A percentile compares a stretch with the other conserved stretches of the same genome.
Conservation (phyloP, 1,284 basidiomycete genomes). For the Fomitopsis palustris region DNA sequence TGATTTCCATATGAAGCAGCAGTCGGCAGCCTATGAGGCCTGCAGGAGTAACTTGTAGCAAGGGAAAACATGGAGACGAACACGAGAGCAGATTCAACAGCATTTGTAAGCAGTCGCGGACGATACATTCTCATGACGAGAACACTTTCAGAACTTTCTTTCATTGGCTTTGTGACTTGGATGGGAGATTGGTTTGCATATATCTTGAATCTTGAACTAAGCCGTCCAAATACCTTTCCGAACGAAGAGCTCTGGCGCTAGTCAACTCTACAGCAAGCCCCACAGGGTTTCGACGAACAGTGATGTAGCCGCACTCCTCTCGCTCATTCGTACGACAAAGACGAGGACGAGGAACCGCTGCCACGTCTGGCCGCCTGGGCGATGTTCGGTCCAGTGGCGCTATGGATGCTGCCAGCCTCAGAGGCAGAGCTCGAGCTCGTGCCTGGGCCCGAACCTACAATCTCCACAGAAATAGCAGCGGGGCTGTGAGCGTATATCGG, state of each 20-base stretch:
- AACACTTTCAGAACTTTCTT: too few relatives aligned
- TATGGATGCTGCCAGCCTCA: not conserved
- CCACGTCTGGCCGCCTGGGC: not conserved
- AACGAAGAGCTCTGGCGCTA: not conserved
- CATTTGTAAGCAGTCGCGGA: too few relatives aligned
- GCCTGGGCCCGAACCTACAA: not conserved
- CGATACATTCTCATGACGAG: too few relatives aligned
- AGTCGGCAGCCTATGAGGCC: too few relatives aligned
- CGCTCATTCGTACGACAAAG: not conserved
- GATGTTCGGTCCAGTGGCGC: not conserved
- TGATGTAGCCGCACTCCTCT: not conserved
- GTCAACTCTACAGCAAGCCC: not conserved
- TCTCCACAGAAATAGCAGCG: not conserved
- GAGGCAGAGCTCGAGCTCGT: not conserved
- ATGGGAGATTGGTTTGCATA: too few relatives aligned
- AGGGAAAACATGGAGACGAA: too few relatives aligned
- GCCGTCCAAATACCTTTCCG: not conserved
- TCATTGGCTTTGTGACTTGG: too few relatives aligned
- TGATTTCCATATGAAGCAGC: too few relatives aligned
- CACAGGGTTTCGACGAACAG: not conserved
- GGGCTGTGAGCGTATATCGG: not conserved
- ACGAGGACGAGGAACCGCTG: not conserved
- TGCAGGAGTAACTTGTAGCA: too few relatives aligned
- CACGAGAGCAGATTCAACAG: too few relatives aligned
- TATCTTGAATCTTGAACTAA: too few relatives aligned